Evolutionary conservation across 306 rosid genomes (phyloP).

Genomic region (Rosa lucieae): DNA sequence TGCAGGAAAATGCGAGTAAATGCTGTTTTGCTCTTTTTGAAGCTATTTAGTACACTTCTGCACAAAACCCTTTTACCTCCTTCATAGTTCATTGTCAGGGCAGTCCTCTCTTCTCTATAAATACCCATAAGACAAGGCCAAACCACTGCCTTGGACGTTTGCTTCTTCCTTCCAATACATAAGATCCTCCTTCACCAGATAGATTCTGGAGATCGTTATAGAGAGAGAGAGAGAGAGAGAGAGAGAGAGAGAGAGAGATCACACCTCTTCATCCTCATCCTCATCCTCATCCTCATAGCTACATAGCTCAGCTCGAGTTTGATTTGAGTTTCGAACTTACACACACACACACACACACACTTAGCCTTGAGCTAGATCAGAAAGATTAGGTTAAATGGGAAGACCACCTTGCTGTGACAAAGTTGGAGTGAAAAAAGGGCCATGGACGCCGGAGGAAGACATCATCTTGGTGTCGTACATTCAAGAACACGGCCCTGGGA

Average conservation of each 20-base stretch:
- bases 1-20: constrained; percentile 38
- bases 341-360: not conserved
- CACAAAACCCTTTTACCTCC: constrained; percentile 21
- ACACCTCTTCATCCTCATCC: not conserved
- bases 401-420: constrained; percentile 91
- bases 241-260: not conserved
- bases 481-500: constrained; percentile 88
- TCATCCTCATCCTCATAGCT: not conserved
- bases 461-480: constrained; percentile 88
- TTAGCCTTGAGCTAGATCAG: not conserved
- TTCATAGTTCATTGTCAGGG: constrained; percentile 32
- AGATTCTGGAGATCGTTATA: constrained; percentile 7
- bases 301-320: not conserved
- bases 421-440: constrained; percentile 81
- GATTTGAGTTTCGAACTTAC: not conserved
- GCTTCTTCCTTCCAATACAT: constrained; percentile 2
- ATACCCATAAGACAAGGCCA: constrained; percentile 17
- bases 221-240: not conserved
- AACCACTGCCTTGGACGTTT: constrained; percentile 38
- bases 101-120: constrained; percentile 7
- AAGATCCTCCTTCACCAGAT: constrained; percentile 6
- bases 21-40: constrained; percentile 35
- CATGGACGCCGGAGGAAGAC: constrained; percentile 99
- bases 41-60: not conserved
- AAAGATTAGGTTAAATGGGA: constrained; percentile 49